These are phyloP conservation scores for Nakaseomyces uthaithaninus DNA, from an alignment of 1,139 yeast species.

Conservation along the genomic window DNA sequence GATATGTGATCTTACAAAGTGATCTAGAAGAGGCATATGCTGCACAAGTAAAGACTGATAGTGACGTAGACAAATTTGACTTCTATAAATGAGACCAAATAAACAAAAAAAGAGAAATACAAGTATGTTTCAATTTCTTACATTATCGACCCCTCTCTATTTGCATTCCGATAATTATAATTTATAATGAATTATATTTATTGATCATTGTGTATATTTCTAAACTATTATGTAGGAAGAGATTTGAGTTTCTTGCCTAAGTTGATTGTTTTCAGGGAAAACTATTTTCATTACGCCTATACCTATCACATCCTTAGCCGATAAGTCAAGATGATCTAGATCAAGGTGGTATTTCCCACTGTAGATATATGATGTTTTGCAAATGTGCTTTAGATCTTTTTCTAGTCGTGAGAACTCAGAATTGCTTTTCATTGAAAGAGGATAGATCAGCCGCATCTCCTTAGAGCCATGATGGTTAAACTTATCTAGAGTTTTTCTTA, in stretches of 20 bases:
- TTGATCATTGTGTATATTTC: too few relatives aligned
- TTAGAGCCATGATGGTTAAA: constrained; percentile 11
- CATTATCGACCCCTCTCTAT: background rate
- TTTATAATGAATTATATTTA: background rate
- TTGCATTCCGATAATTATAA: constrained; percentile 4
- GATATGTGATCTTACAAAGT: constrained; percentile 90
- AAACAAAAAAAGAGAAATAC: background rate
- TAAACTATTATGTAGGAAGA: background rate
- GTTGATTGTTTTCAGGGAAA: too few relatives aligned
- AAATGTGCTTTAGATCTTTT: constrained; percentile 41
- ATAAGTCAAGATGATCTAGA: constrained; percentile 25
- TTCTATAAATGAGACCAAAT: constrained; percentile 61
- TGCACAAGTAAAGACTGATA: constrained; percentile 89
- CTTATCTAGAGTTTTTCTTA: constrained; percentile 22
- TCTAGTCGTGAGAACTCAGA: constrained; percentile 36
- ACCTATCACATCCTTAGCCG: background rate
- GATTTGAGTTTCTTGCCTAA: too few relatives aligned
- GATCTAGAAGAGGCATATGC: constrained; percentile 98
- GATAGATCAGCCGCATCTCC: background rate
- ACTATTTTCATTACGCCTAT: background rate
- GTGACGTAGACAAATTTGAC: constrained; percentile 94
- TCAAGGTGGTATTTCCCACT: constrained; percentile 46
- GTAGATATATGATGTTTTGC: constrained; percentile 36
- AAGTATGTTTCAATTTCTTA: background rate
- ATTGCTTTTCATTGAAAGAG: constrained; percentile 9